Evolutionary conservation across 2,329 filamentous ascomycete genomes (phyloP).

Genomic region (Aureobasidium sp.): DNA sequence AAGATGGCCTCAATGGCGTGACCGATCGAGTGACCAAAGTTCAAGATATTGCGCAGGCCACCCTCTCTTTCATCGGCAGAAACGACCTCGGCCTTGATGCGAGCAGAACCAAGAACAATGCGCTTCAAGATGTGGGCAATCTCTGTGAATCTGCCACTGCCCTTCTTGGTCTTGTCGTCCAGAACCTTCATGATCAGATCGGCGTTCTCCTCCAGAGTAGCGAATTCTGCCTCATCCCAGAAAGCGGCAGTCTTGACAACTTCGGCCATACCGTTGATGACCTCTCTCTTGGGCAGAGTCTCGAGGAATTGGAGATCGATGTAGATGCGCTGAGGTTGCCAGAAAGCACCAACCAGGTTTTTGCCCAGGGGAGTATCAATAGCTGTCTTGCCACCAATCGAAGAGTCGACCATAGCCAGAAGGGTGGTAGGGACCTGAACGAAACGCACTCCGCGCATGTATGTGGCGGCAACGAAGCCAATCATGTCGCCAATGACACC

Average conservation of each 20-base stretch:
- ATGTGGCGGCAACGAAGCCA: constrained; percentile 93
- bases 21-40: constrained; percentile 96
- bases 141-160: constrained; percentile 53
- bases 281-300: constrained; percentile 80
- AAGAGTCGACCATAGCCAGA: constrained; percentile 96
- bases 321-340: constrained; percentile 91
- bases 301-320: constrained; percentile 89
- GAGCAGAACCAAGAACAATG: constrained; percentile 80
- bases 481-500: constrained; percentile 98
- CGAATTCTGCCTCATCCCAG: constrained; percentile 83
- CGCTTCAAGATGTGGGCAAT: constrained; percentile 48
- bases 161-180: constrained; percentile 47
- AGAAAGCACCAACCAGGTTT: constrained; percentile 92
- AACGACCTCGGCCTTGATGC: constrained; percentile 92
- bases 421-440: constrained; percentile 95
- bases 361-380: constrained; percentile 96
- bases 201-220: constrained; percentile 73
- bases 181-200: constrained; percentile 65
- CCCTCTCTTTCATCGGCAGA: constrained; percentile 92
- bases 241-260: constrained; percentile 83
- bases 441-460: constrained; percentile 95
- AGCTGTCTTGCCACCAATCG: constrained; percentile 95
- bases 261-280: constrained; percentile 98
- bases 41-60: constrained; percentile 85
- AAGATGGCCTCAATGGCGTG: constrained; percentile 94